These are phyloP conservation scores for Globisporangium irregulare DNA, from an alignment of 352 stramenopile species.

Conservation along the genomic window DNA sequence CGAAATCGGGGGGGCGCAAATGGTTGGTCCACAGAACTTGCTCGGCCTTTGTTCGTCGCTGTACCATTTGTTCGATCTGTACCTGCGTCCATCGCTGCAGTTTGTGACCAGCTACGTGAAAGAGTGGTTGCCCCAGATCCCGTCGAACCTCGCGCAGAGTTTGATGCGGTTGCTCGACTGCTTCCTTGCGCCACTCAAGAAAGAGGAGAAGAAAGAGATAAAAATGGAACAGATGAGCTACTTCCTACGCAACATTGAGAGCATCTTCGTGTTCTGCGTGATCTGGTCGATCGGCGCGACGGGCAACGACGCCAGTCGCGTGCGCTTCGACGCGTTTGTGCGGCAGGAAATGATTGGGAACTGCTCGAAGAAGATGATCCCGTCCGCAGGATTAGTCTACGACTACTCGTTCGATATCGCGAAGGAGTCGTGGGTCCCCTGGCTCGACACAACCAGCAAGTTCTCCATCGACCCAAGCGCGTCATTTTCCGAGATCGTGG, in stretches of 20 bases:
- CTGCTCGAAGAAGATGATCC: slow-evolving; percentile 52
- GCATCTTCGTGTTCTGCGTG: slow-evolving; percentile 91
- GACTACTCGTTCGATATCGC: slow-evolving; percentile 89
- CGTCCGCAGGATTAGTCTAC: slow-evolving; percentile 73
- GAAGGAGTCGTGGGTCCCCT: slow-evolving; percentile 83
- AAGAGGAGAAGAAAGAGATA: slow-evolving; percentile 84
- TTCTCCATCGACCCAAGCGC: slow-evolving; percentile 70
- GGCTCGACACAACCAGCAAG: slow-evolving; percentile 89
- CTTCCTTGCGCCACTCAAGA: slow-evolving; percentile 82
- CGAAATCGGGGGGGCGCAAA: slow-evolving; percentile 44
- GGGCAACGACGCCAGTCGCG: slow-evolving; percentile 80
- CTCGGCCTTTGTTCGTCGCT: slow-evolving; percentile 49
- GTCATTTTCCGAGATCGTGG: slow-evolving; percentile 90
- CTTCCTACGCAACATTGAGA: slow-evolving; percentile 80
- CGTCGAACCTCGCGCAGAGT: slow-evolving; percentile 89
- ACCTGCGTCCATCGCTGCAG: slow-evolving; percentile 70
- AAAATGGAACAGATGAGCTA: slow-evolving; percentile 65
- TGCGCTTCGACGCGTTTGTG: slow-evolving; percentile 85
- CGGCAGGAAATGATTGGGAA: slow-evolving; percentile 78
- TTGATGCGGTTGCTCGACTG: slow-evolving; percentile 92
- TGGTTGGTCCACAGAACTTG: slow-evolving; percentile 38
- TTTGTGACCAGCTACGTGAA: slow-evolving; percentile 88
- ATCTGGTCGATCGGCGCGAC: slow-evolving; percentile 92
- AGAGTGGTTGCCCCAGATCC: slow-evolving; percentile 90
- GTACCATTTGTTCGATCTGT: slow-evolving; percentile 87